A percentile compares a stretch with the other conserved stretches of the same genome.
Evolutionary conservation across 306 rosid genomes (phyloP).

Genomic region (Purshia tridentata): DNA sequence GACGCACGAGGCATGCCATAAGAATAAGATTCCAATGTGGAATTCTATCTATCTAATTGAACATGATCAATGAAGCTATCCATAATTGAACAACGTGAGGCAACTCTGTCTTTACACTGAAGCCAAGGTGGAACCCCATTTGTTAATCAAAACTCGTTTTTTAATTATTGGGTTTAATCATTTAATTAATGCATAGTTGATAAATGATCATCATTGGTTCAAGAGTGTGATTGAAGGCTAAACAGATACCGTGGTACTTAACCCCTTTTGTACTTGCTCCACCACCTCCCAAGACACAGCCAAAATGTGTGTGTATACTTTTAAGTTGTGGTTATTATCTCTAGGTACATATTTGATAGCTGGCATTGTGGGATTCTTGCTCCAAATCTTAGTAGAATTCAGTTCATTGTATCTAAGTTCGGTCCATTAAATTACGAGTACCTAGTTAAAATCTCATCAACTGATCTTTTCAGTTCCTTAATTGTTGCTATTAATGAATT

Average conservation of each 20-base stretch:
- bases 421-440: neutral
- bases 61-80: neutral
- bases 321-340: conserved; percentile 19
- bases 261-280: conserved; percentile 28
- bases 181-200: conserved; percentile 24
- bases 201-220: conserved; percentile 31
- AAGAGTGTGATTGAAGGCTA: conserved; percentile 29
- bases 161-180: conserved; percentile 22
- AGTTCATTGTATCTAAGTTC: conserved; percentile 29
- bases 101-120: conserved; percentile 63
- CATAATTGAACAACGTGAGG: conserved; percentile 68
- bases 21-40: conserved; percentile 50
- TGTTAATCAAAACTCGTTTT: conserved; percentile 17
- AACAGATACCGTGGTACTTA: conserved; percentile 28
- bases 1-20: conserved; percentile 51
- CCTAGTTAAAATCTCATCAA: neutral
- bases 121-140: conserved; percentile 58
- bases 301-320: neutral
- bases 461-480: neutral
- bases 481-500: neutral
- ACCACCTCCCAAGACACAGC: neutral
- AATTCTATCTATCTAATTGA: conserved; percentile 2
- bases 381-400: conserved; percentile 10
- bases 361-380: conserved; percentile 28
- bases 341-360: conserved; percentile 30